Conservation (phyloP, 495 filamentous ascomycete genomes). For the Bathelium albidoporum region DNA sequence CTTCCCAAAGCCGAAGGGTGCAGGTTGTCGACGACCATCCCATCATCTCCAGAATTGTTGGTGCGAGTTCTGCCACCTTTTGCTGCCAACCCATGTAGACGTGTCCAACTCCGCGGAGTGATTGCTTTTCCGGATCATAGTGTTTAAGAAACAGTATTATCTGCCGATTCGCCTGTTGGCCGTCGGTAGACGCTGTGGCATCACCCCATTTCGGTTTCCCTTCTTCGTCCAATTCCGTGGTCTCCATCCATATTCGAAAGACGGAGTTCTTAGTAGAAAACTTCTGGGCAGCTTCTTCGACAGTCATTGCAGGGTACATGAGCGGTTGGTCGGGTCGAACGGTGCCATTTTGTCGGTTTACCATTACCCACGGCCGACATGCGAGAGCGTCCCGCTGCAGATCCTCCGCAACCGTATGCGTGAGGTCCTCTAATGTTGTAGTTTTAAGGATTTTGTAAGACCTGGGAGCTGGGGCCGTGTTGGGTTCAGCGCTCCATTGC, state of each 20-base stretch:
- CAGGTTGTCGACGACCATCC: constrained; percentile 57
- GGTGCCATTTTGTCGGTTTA: constrained; percentile 97
- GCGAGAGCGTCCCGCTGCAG: constrained; percentile 49
- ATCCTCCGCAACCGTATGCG: constrained; percentile 56
- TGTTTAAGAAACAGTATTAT: constrained; percentile 88
- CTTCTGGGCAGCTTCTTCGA: constrained; percentile 69
- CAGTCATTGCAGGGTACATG: constrained; percentile 60
- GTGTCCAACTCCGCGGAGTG: constrained; percentile 62
- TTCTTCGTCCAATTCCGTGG: constrained; percentile 56
- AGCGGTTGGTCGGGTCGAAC: constrained; percentile 81
- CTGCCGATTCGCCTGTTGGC: constrained; percentile 34
- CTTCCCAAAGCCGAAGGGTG: constrained; percentile 63
- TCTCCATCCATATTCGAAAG: constrained; percentile 75
- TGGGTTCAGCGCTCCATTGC: constrained; percentile 48
- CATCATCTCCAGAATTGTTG: constrained; percentile 73
- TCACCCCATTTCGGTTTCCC: constrained; percentile 54
- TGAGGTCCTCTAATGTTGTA: constrained; percentile 65
- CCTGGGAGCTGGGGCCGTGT: constrained; percentile 44
- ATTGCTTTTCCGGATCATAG: constrained; percentile 71
- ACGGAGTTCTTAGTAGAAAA: constrained; percentile 56
- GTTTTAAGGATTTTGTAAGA: constrained; percentile 59
- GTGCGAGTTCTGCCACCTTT: constrained; percentile 76
- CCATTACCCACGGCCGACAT: constrained; percentile 89
- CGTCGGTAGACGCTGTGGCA: constrained; percentile 24
- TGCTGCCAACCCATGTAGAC: constrained; percentile 79